Evolutionary conservation across 192 early-diverging fungal genomes (phyloP).

Genomic region (Coemansia sp.): DNA sequence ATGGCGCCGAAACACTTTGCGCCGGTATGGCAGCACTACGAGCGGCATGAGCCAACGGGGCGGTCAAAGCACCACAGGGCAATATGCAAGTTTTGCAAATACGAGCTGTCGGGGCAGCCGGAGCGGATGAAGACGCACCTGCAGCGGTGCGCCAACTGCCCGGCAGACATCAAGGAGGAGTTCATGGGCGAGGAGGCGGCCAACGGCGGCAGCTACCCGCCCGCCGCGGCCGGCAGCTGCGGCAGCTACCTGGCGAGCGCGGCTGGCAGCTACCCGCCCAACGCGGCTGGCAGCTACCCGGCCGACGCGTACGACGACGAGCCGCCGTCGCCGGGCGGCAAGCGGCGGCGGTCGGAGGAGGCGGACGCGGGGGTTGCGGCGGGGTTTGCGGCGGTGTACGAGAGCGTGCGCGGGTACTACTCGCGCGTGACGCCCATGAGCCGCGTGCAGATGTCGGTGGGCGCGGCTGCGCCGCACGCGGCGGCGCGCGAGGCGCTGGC

Average conservation of each 20-base stretch:
- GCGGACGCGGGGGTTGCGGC: neutral
- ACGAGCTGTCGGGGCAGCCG: constrained; percentile 52
- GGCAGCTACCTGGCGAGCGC: too few relatives aligned
- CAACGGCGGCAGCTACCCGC: constrained; percentile 3
- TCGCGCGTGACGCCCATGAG: constrained; percentile 46
- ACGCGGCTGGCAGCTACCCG: neutral
- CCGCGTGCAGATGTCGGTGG: constrained; percentile 45
- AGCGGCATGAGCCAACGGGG: constrained; percentile 51
- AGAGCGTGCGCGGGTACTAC: constrained; percentile 53
- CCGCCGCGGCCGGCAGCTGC: neutral
- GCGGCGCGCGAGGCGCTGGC: constrained; percentile 37
- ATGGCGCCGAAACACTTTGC: constrained; percentile 57
- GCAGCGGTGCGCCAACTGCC: constrained; percentile 40
- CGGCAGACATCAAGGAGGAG: constrained; percentile 37
- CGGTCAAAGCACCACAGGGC: constrained; percentile 54
- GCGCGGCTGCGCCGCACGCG: constrained; percentile 25
- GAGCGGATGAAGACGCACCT: constrained; percentile 54
- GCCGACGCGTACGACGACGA: neutral
- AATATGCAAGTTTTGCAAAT: constrained; percentile 46
- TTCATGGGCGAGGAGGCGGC: constrained; percentile 22
- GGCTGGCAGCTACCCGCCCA: constrained; percentile 1
- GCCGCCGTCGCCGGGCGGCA: constrained; percentile 12
- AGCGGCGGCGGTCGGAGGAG: constrained; percentile 39
- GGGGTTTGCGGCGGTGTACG: constrained; percentile 37
- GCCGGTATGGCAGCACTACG: constrained; percentile 51